Conservation (phyloP, 257 asterid species). For the Ehretia macrophylla region DNA sequence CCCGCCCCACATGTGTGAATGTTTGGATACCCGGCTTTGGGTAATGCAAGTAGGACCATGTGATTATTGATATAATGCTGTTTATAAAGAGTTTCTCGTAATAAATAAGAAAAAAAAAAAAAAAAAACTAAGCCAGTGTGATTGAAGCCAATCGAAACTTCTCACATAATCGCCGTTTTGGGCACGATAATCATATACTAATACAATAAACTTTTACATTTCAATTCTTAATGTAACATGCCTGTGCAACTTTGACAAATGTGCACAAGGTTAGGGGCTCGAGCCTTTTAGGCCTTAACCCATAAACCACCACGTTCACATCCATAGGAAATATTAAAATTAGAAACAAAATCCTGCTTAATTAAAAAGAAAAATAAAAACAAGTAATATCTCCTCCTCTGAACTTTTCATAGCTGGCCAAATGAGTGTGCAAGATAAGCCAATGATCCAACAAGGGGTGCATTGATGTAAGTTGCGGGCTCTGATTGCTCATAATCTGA, state of each 20-base stretch:
- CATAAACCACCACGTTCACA: conserved; percentile 3
- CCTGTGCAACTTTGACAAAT: conserved; percentile 16
- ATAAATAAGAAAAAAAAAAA: no score
- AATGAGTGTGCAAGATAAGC: conserved; percentile 89
- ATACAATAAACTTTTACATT: background rate
- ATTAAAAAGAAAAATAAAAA: no score
- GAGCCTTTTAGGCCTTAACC: conserved; percentile 21
- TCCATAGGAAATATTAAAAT: background rate
- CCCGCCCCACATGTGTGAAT: no score
- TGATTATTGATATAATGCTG: no score
- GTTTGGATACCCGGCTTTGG: no score
- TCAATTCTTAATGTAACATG: background rate
- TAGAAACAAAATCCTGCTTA: background rate
- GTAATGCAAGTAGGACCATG: no score
- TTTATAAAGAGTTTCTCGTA: no score
- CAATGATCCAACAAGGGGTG: conserved; percentile 86
- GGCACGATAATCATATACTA: no score
- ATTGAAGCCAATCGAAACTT: no score
- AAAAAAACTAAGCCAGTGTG: no score
- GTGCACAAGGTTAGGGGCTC: conserved; percentile 17
- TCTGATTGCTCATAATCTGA: conserved; percentile 92
- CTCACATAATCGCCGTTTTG: no score
- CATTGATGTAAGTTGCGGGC: conserved; percentile 94
- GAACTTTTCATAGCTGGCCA: conserved; percentile 58
- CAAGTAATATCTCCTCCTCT: background rate